Percentiles rank a stretch among this genome's conserved stretches.
Conservation (phyloP, 106 monocot species). For the Gastrodia elata region DNA sequence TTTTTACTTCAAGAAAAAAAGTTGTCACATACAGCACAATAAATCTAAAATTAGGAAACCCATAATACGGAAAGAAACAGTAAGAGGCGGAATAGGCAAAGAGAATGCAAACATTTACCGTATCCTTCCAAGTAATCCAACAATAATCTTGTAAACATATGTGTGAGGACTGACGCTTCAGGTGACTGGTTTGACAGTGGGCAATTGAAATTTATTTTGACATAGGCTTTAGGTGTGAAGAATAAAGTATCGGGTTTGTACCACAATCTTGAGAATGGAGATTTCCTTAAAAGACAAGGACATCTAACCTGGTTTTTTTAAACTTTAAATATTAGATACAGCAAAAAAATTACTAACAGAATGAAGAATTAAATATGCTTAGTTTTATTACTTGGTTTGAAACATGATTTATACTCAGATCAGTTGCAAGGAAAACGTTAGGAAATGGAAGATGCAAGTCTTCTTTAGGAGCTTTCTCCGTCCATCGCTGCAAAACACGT, state of each 20-base stretch:
- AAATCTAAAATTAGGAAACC: not conserved
- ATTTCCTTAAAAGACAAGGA: constrained; percentile 59
- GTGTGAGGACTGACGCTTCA: constrained; percentile 71
- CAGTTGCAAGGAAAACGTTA: constrained; percentile 80
- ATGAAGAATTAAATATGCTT: not conserved
- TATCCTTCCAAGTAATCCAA: constrained; percentile 90
- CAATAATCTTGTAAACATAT: constrained; percentile 69
- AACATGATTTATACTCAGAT: constrained; percentile 48
- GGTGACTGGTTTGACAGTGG: constrained; percentile 73
- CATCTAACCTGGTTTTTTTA: constrained; percentile 45
- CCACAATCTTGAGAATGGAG: constrained; percentile 78
- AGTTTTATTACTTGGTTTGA: constrained; percentile 43
- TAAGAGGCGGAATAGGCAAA: not conserved
- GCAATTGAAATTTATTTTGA: constrained; percentile 79
- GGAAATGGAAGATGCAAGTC: constrained; percentile 65
- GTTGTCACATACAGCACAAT: not conserved
- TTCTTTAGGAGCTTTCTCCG: constrained; percentile 55
- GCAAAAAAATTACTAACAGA: not conserved
- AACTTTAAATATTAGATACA: constrained; percentile 12
- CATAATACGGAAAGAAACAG: not conserved
- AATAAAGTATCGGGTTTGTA: constrained; percentile 86
- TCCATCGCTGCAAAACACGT: constrained; percentile 63
- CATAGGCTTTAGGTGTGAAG: constrained; percentile 69
- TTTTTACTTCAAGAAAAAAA: not conserved
- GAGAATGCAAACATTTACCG: constrained; percentile 37